Conservation (phyloP, 441 rosid species). For the Flueggea neowawraea region DNA sequence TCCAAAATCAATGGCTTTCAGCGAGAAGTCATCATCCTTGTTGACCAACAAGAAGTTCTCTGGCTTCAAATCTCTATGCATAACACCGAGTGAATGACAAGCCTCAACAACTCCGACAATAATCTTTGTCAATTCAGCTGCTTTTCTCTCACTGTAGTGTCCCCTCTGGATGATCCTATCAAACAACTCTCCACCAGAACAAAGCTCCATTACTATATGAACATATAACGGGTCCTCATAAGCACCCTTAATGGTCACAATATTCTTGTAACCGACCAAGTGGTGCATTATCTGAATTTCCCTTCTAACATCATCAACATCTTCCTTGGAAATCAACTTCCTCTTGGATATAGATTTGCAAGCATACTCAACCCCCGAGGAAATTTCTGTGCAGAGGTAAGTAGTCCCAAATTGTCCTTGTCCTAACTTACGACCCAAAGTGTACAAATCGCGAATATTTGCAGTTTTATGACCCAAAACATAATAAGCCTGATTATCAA, state of each 20-base stretch:
- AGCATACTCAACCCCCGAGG: slow-evolving; percentile 70
- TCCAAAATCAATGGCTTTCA: slow-evolving; percentile 97
- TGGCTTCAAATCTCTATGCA: slow-evolving; percentile 96
- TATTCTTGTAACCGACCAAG: slow-evolving; percentile 92
- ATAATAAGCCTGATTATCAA: slow-evolving; percentile 66
- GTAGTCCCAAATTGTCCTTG: slow-evolving; percentile 97
- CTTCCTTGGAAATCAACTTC: slow-evolving; percentile 87
- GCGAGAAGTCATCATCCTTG: slow-evolving; percentile 95
- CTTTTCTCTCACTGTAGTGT: slow-evolving; percentile 92
- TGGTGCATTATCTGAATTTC: slow-evolving; percentile 99
- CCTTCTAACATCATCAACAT: slow-evolving; percentile 92
- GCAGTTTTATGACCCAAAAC: slow-evolving; percentile 91
- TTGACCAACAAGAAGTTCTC: slow-evolving; percentile 96
- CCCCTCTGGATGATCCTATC: slow-evolving; percentile 96
- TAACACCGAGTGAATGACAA: slow-evolving; percentile 93
- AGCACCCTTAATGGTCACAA: slow-evolving; percentile 94
- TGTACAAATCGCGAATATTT: slow-evolving; percentile 80
- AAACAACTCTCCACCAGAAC: slow-evolving; percentile 92
- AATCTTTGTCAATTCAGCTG: slow-evolving; percentile 89
- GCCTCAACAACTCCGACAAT: slow-evolving; percentile 95
- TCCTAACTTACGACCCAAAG: slow-evolving; percentile 78
- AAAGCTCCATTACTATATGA: slow-evolving; percentile 96
- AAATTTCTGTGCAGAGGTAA: slow-evolving; percentile 67
- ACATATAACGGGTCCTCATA: slow-evolving; percentile 85
- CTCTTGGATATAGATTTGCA: slow-evolving; percentile 96